Evolutionary conservation across 1,284 basidiomycete species (phyloP).

Genomic region (Naganishia sp.): DNA sequence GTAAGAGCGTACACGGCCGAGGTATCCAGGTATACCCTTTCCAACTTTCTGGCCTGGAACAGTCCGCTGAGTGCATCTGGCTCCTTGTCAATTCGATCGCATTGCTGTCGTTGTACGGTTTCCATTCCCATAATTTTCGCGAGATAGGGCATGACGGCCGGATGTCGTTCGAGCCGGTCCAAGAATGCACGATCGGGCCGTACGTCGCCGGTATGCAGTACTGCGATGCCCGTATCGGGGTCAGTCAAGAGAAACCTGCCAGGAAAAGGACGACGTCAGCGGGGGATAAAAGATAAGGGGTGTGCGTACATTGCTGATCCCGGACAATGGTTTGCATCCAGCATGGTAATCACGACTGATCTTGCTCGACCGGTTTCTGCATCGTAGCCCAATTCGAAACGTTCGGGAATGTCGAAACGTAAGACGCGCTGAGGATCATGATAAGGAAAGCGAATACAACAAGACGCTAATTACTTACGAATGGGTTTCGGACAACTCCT

Average conservation of each 20-base stretch:
- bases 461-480: not conserved
- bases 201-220: constrained; percentile 91
- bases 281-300: not conserved
- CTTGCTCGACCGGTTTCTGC: not conserved
- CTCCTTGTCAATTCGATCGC: no score
- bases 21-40: constrained; percentile 86
- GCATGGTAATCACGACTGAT: constrained; percentile 54
- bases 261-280: not conserved
- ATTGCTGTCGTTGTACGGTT: not conserved
- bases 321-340: constrained; percentile 93
- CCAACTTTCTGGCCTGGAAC: constrained; percentile 54
- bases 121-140: constrained; percentile 13
- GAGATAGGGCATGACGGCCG: constrained; percentile 67
- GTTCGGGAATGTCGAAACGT: not conserved
- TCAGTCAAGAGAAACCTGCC: constrained; percentile 81
- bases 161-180: constrained; percentile 66
- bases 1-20: constrained; percentile 44
- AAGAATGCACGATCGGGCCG: constrained; percentile 80
- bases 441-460: not conserved
- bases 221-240: constrained; percentile 58
- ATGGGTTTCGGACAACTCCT: constrained; percentile 8
- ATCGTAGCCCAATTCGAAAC: constrained; percentile 12
- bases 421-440: constrained; percentile 15
- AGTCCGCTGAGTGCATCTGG: not conserved
- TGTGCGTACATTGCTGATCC: constrained; percentile 79